phyloP scores from a whole-genome alignment of 177 flowering plant species.

The Tripterygium wilfordii region DNA sequence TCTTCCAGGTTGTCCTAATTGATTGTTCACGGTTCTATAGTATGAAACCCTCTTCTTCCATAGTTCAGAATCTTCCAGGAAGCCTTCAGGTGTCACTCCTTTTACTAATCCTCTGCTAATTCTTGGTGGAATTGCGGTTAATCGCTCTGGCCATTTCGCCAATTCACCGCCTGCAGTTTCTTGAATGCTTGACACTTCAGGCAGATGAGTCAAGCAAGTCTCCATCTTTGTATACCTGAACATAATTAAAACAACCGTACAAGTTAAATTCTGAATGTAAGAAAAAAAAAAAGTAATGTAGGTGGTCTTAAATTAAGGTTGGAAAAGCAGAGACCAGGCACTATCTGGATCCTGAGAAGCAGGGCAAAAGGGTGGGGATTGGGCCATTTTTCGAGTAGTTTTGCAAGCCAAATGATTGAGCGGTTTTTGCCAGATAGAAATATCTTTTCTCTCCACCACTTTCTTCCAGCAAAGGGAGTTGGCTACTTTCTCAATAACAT shows the following conservation, averaged over 20 bases:
- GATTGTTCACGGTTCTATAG: constrained; percentile 35
- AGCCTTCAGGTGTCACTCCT: constrained; percentile 34
- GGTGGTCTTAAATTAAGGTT: too few species aligned
- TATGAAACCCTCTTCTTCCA: constrained; percentile 47
- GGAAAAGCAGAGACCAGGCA: too few species aligned
- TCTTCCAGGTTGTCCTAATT: constrained; percentile 32
- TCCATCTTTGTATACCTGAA: constrained; percentile 50
- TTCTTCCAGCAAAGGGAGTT: constrained; percentile 53
- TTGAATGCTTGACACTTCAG: constrained; percentile 30
- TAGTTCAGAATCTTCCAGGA: constrained; percentile 25
- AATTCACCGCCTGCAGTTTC: constrained; percentile 40
- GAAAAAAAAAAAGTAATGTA: too few species aligned
- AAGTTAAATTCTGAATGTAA: too few species aligned
- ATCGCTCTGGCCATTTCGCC: constrained; percentile 49
- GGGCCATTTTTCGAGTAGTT: constrained; percentile 7
- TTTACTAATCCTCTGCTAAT: constrained; percentile 29
- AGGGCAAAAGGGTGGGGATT: constrained; percentile 29
- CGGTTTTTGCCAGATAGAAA: constrained; percentile 64
- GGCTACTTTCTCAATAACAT: constrained; percentile 35
- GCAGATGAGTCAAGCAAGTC: constrained; percentile 42
- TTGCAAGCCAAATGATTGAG: constrained; percentile 40
- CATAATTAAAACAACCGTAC: too few species aligned
- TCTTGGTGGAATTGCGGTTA: constrained; percentile 44
- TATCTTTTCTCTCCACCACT: constrained; percentile 35
- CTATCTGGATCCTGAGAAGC: constrained; percentile 30